Base-by-base conservation (phyloP, 2,329 filamentous ascomycete genomes). In the Hypoxylon sp. region DNA sequence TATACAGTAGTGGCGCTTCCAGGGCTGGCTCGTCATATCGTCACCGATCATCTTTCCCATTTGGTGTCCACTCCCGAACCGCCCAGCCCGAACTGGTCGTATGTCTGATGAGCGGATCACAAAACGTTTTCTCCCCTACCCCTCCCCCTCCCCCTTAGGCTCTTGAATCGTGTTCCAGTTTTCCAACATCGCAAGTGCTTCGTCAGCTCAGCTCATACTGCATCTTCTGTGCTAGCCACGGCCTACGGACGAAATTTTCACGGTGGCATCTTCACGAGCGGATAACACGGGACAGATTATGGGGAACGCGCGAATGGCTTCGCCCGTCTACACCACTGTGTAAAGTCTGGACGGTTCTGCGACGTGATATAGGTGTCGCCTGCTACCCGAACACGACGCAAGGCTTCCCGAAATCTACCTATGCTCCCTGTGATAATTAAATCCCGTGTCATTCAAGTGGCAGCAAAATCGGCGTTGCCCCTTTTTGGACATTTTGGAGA, bases 41-140 rank as follows among this genome's bases (percentile, higher is more conserved):
- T 63, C 61, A 60, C 62, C 57, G 68, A 70, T 63, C 58, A 67
- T 63, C 58, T 70, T 70, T 65, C 68, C 65, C 55, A 60, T 68
- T 70, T 63, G 61, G 68, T 68, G 62, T 65, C 58, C 58, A 63
- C 58, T 56, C 58, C 65, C 68, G 64, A 70, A 51, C 67, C 67
- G 61, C 65, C 63, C 65, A 66, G 60, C 59, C 61, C 65, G 55
- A 55, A 53, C 38, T 66, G 60, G 60, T 69, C 60, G 65, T 66
- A 63, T 69, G 65, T 67, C 65, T 69, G 63, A 60, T 68, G 68
- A 65, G 60, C 68, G 63, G 68, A 69, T 69, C 68, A 67, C 66
- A 66, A 67, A 65, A 51, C 61, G 38, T 56, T 48, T 48, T 36
- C 38, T 46, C 51, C 34, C 63, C 49, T 65, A 53, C 58, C 64